These are phyloP conservation scores for Chlorokybus atmophyticus DNA, from an alignment of 139 green algal genomes.

Conservation along the genomic window DNA sequence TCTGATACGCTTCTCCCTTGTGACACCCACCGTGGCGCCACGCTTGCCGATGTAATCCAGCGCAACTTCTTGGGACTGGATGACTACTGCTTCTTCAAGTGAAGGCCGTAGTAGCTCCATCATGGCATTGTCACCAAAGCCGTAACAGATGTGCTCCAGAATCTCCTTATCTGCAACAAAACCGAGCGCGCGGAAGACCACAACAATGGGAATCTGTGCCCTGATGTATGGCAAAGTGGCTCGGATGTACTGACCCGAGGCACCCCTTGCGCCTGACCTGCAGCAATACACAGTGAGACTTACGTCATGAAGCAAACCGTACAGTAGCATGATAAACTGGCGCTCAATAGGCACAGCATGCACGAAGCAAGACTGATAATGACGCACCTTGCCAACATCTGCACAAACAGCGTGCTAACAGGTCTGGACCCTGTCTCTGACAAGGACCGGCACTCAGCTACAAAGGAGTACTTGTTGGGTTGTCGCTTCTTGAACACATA, in stretches of 20 bases:
- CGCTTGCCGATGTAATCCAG: slow-evolving; percentile 94
- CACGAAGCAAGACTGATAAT: too few species aligned
- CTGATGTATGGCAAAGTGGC: slow-evolving; percentile 42
- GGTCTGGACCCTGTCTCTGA: slow-evolving; percentile 68
- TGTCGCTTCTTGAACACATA: slow-evolving; percentile 94
- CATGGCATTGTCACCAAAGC: slow-evolving; percentile 70
- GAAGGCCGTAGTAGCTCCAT: slow-evolving; percentile 81
- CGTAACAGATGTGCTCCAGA: slow-evolving; percentile 47
- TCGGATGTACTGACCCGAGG: slow-evolving; percentile 27
- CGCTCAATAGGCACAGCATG: too few species aligned
- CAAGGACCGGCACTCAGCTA: slow-evolving; percentile 60
- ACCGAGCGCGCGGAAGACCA: slow-evolving; percentile 42
- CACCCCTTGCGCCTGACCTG: too few species aligned
- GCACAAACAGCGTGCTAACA: slow-evolving; percentile 58
- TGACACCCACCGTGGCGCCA: slow-evolving; percentile 54
- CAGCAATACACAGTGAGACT: too few species aligned
- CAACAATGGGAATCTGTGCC: slow-evolving; percentile 39
- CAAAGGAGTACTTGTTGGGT: slow-evolving; percentile 81
- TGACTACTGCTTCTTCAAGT: slow-evolving; percentile 88
- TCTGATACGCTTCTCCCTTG: slow-evolving; percentile 67
- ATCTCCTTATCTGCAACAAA: slow-evolving; percentile 50
- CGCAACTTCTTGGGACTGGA: slow-evolving; percentile 66
- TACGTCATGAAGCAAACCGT: too few species aligned
- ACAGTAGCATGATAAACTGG: too few species aligned
- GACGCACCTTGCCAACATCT: slow-evolving; percentile 52